A percentile compares a stretch with the other conserved stretches of the same genome.
Conservation (phyloP, 1,284 basidiomycete species). For the Inonotus hispidus region DNA sequence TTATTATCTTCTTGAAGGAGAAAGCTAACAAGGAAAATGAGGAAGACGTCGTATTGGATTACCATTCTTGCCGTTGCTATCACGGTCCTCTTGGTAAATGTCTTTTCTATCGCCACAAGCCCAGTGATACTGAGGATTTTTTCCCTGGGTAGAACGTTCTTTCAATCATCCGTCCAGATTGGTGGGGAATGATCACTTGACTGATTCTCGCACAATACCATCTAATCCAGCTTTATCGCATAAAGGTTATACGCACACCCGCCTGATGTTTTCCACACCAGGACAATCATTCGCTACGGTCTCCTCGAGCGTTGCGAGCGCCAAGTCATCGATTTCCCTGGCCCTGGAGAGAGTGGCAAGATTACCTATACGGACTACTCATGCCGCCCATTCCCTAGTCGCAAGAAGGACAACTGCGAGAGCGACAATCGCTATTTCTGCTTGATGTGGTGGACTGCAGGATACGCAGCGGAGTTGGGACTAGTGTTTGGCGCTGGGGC, state of each 20-base stretch:
- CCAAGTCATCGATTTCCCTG: constrained; percentile 43
- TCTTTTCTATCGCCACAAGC: not conserved
- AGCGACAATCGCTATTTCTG: constrained; percentile 45
- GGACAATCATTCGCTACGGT: constrained; percentile 51
- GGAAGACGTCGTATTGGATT: constrained; percentile 59
- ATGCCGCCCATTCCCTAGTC: constrained; percentile 60
- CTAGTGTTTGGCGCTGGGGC: constrained; percentile 58
- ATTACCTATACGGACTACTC: constrained; percentile 50
- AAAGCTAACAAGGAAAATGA: constrained; percentile 35
- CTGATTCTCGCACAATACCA: constrained; percentile 21
- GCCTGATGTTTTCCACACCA: constrained; percentile 41
- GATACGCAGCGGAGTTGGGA: constrained; percentile 55
- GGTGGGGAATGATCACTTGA: constrained; percentile 38
- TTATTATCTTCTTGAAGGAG: not conserved
- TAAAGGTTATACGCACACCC: constrained; percentile 55
- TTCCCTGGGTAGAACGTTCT: constrained; percentile 47
- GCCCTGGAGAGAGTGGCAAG: constrained; percentile 36
- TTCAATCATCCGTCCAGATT: constrained; percentile 54
- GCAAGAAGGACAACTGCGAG: constrained; percentile 58
- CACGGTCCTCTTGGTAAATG: constrained; percentile 49
- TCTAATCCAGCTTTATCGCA: constrained; percentile 16
- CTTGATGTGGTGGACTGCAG: constrained; percentile 63
- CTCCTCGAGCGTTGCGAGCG: constrained; percentile 54
- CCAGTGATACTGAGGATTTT: constrained; percentile 1
- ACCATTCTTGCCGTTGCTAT: constrained; percentile 49